Evolutionary conservation across 176 grass and related monocot genomes (phyloP), one percentile per base, ranked within the genome.

Genomic region (Coix lacrymajobi): DNA sequence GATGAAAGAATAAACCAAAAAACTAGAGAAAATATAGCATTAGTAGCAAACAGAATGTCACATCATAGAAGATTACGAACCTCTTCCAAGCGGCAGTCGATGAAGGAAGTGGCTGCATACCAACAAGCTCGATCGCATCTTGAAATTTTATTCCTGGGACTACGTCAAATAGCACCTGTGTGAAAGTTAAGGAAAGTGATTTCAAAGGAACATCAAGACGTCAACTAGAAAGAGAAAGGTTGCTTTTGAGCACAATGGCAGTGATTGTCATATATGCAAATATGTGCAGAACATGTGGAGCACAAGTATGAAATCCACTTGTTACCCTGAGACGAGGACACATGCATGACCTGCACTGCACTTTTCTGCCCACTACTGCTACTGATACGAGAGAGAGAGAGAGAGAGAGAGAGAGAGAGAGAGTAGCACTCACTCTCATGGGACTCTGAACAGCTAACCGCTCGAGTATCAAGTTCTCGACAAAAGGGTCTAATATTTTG

Each of bases 381-480:
- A 25, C 54, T 24, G 54, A n/a, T n/a, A n/a, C n/a, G 45, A 16
- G 43, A 44, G 43, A 14, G 43, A 44, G 43, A 44, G 43, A 14
- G 43, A 44, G 43, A 44, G 44, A 46, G 44, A 46, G 14, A 49
- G 22, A 57, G 51, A 56, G 52, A 58, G 10, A 76, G 38, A 44
- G 77, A 57, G 10, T 40, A 46, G 8, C 60, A 87, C 86, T 81
- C 72, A 94, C 92, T 85, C 82, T 98, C 75, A 98, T 95, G 72
- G 96, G 92, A 76, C 92, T 89, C 88, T 95, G 96, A 79, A 95
- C 91, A 65, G 90, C 90, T 84, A 98, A 43, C 62, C 89, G 87
- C 76, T 98, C 91, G 77, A 95, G 96, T 91, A 98, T 93, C 75
- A 98, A 86, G 78, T 98, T 98, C 76, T 98, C 92, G 33, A 95